Percentiles rank a stretch among this genome's conserved stretches.
phyloP scores from a whole-genome alignment of 228 moss, liverwort and hornwort species.

The Sphagnum fallax region DNA sequence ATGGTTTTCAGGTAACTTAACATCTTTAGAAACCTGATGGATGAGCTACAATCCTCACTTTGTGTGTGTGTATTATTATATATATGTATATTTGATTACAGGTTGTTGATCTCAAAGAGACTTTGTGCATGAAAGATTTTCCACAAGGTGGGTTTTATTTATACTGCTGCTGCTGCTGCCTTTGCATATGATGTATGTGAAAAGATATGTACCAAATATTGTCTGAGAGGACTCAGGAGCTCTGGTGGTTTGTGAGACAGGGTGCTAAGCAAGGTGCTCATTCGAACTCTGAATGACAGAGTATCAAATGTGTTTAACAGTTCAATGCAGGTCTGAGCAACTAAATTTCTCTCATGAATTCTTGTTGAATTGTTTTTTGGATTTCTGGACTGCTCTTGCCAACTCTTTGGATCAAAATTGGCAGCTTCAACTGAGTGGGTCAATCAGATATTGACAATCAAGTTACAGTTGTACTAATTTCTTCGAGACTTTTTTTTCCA shows the following conservation, averaged over 20 bases:
- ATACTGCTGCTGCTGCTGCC: too few relatives aligned
- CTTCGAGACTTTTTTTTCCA: too few relatives aligned
- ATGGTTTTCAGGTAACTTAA: slow-evolving; percentile 52
- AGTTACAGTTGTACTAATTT: too few relatives aligned
- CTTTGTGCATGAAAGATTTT: too few relatives aligned
- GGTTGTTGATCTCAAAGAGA: background rate
- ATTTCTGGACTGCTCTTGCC: background rate
- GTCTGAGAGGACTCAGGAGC: background rate
- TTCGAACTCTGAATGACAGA: slow-evolving; percentile 75
- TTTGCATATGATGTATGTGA: background rate
- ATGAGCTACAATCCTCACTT: background rate
- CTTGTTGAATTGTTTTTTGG: too few relatives aligned
- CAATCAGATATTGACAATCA: too few relatives aligned
- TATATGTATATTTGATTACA: background rate
- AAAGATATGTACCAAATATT: background rate
- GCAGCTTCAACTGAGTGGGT: background rate
- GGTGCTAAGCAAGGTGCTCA: slow-evolving; percentile 48
- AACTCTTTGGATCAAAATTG: background rate
- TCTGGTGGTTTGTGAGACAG: slow-evolving; percentile 15
- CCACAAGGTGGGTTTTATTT: too few relatives aligned
- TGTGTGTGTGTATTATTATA: too few relatives aligned
- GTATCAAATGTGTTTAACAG: slow-evolving; percentile 76
- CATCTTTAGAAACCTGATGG: background rate
- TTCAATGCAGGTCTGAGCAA: slow-evolving; percentile 53
- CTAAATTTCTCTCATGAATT: background rate